Base-by-base conservation (phyloP, 2,329 filamentous ascomycete genomes). In the Penicillium sp. region DNA sequence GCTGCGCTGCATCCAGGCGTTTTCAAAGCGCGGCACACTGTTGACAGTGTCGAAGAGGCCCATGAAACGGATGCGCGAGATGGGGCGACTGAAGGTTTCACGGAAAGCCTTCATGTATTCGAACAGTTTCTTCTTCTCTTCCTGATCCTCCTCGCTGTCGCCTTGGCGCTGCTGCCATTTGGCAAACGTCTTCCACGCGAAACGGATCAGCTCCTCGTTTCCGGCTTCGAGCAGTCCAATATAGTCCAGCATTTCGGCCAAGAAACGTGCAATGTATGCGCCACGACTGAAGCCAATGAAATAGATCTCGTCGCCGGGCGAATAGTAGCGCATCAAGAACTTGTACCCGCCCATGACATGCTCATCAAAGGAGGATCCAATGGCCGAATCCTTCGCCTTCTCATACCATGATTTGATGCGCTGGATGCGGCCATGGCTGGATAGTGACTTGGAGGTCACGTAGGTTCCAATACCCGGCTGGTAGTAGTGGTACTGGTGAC, bases 41-140 rank as follows among this genome's bases (percentile, higher is more conserved):
- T 90, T 90, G 47, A 91, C 86, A 0, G 85, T 89, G 53, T 91
- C 86, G 48, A 91, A 93, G 0, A 93, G 73, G 0, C 87, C 87
- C 1, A 93, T 71, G 51, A 91, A 90, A 2, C 77, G 76, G 45
- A 91, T 87, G 1, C 84, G 76, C 8, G 81, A 76, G 2, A 89
- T 83, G 0, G 86, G 86, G 1, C 87, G 73, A 28, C 82, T 85
- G 58, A 93, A 93, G 0, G 86, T 91, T 62, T 90, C 84, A 14
- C 86, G 78, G 58, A 93, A 93, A 0, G 79, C 81, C 51, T 83
- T 85, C 80, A 91, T 85, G 56, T 86, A 90, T 6, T 75, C 66
- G 50, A 85, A 86, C 67, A 87, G 81, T 45, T 80, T 58, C 32
- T 51, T 54, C 41, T 60, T 62, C 33, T 63, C 54, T 32, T 50